phyloP scores from a whole-genome alignment of 805 yeast species.

The Wickerhamiella musiphila region DNA sequence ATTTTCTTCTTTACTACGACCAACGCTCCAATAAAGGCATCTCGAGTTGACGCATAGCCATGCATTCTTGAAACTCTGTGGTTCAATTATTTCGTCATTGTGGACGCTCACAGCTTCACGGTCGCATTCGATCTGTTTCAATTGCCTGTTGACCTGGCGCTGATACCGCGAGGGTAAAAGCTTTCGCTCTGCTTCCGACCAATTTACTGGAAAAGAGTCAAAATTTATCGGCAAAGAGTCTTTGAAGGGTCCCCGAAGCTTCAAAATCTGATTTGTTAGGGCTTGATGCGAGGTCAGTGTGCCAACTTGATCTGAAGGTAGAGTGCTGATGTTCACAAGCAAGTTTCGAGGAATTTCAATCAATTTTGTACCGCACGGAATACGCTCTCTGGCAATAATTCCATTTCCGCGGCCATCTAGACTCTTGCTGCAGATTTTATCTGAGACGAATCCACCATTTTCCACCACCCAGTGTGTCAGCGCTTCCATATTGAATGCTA shows the following conservation, averaged over 20 bases:
- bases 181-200: conserved; percentile 26
- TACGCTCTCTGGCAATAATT: conserved; percentile 27
- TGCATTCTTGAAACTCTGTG: conserved; percentile 34
- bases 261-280: conserved; percentile 8
- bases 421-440: conserved; percentile 23
- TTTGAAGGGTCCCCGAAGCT: conserved; percentile 25
- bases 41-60: conserved; percentile 88
- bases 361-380: conserved; percentile 18
- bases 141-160: conserved; percentile 11
- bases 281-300: conserved; percentile 8
- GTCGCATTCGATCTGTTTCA: neutral
- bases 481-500: neutral
- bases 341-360: conserved; percentile 10
- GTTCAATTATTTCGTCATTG: neutral
- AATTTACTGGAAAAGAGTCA: conserved; percentile 39
- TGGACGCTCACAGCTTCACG: neutral
- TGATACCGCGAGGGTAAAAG: conserved; percentile 13
- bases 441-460: conserved; percentile 8
- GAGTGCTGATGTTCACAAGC: conserved; percentile 10
- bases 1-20: conserved; percentile 42
- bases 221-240: conserved; percentile 52
- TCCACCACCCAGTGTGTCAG: conserved; percentile 1
- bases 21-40: conserved; percentile 63
- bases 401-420: conserved; percentile 44
- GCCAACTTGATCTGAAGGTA: neutral